Evolutionary conservation across 2,329 filamentous ascomycete genomes (phyloP).

Genomic region (Massarina eburnea): DNA sequence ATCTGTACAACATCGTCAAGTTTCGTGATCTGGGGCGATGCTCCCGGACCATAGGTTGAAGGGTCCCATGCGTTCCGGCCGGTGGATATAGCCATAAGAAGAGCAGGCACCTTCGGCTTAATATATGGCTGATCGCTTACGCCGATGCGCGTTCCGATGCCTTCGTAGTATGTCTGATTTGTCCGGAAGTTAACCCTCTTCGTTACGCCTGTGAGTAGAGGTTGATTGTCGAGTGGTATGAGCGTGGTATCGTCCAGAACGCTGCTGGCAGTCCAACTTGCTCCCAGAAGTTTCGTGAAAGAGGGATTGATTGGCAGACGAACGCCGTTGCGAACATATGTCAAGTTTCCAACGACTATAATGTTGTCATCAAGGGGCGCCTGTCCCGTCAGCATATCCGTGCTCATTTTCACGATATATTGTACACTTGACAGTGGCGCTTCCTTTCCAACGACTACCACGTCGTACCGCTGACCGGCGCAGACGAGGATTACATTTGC

Average conservation of each 20-base stretch:
- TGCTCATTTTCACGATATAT: conserved; percentile 57
- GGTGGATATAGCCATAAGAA: conserved; percentile 72
- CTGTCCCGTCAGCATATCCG: conserved; percentile 48
- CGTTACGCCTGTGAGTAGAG: conserved; percentile 62
- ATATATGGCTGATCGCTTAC: conserved; percentile 68
- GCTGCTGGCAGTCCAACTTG: conserved; percentile 53
- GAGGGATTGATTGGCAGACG: conserved; percentile 34
- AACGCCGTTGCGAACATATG: conserved; percentile 19
- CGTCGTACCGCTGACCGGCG: conserved; percentile 40
- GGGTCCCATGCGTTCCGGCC: conserved; percentile 52
- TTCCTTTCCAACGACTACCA: conserved; percentile 19
- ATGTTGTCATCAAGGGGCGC: conserved; percentile 19
- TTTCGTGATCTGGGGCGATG: conserved; percentile 46
- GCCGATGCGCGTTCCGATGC: conserved; percentile 55
- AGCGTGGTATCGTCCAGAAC: conserved; percentile 72
- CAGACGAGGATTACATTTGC: conserved; percentile 40
- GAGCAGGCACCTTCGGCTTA: conserved; percentile 70
- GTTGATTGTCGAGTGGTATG: conserved; percentile 65
- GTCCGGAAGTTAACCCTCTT: conserved; percentile 60
- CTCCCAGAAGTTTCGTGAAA: conserved; percentile 11
- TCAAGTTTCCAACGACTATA: conserved; percentile 17
- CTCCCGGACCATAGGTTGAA: conserved; percentile 52
- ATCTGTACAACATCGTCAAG: conserved; percentile 40
- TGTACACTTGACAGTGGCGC: conserved; percentile 55
- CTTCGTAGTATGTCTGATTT: conserved; percentile 63